These are phyloP conservation scores for Prototheca wickerhamii DNA, from an alignment of 163 green algal genomes.

Conservation along the genomic window DNA sequence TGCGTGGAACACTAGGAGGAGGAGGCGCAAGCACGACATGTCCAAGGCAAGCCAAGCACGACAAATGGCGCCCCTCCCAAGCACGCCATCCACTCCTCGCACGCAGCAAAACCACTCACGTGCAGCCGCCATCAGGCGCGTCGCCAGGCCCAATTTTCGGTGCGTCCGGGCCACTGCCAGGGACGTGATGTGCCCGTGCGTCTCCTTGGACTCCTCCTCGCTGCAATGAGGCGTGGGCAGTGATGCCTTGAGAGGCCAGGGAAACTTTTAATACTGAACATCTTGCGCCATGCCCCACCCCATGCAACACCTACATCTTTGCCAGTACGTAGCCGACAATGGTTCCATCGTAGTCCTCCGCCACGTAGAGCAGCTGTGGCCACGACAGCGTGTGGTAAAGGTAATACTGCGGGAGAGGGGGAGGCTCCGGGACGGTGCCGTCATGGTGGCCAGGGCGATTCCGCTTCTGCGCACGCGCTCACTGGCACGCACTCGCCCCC, in stretches of 20 bases:
- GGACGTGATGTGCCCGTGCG: conserved; percentile 93
- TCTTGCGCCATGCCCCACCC: background rate
- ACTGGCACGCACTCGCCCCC: background rate
- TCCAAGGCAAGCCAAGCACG: background rate
- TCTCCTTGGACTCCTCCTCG: conserved; percentile 78
- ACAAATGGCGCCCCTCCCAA: background rate
- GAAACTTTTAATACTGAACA: background rate
- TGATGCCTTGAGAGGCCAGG: background rate
- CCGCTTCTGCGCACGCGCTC: background rate
- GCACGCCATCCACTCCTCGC: background rate
- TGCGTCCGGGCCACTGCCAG: conserved; percentile 87
- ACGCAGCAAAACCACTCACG: conserved; percentile 47
- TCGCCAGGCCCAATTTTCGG: conserved; percentile 93
- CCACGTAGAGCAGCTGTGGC: conserved; percentile 96
- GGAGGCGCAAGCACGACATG: background rate
- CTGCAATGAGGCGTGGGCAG: conserved; percentile 34
- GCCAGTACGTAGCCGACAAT: conserved; percentile 98
- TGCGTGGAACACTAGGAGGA: background rate
- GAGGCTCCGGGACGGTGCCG: background rate
- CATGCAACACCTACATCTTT: conserved; percentile 67
- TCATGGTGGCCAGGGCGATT: background rate
- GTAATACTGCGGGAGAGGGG: conserved; percentile 85
- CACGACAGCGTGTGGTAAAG: conserved; percentile 98
- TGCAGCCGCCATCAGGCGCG: conserved; percentile 88
- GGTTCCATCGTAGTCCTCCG: conserved; percentile 88